phyloP scores from a whole-genome alignment of 2,329 filamentous ascomycete genomes.

The Fusarium sp. region DNA sequence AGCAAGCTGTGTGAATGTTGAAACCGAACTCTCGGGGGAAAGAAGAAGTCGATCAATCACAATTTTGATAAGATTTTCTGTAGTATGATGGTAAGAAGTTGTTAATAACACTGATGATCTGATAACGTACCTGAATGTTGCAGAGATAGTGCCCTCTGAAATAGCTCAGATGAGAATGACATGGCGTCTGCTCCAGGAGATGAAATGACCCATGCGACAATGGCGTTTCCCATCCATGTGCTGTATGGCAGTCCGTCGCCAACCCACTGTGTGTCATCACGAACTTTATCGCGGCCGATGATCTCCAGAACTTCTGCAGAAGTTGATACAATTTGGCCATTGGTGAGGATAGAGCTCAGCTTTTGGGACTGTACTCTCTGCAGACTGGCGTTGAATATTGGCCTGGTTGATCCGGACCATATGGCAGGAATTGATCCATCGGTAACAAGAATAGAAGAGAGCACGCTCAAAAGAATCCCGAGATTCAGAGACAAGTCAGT shows the following conservation, averaged over 20 bases:
- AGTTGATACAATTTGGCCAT: constrained; percentile 64
- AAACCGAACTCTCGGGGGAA: constrained; percentile 36
- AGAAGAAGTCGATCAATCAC: constrained; percentile 57
- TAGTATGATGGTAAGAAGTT: neutral
- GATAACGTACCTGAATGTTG: constrained; percentile 75
- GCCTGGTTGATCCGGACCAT: constrained; percentile 54
- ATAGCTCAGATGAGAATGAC: constrained; percentile 61
- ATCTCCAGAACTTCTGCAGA: constrained; percentile 68
- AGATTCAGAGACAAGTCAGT: constrained; percentile 61
- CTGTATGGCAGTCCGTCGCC: constrained; percentile 74
- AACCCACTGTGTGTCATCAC: constrained; percentile 66
- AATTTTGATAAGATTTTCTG: constrained; percentile 59
- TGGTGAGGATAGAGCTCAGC: constrained; percentile 61
- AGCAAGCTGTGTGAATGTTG: constrained; percentile 51
- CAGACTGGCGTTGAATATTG: constrained; percentile 42
- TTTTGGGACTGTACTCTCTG: constrained; percentile 53
- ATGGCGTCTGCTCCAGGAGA: constrained; percentile 53
- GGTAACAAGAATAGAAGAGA: constrained; percentile 58
- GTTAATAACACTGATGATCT: neutral
- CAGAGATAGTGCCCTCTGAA: constrained; percentile 74
- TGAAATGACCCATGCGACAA: constrained; percentile 61
- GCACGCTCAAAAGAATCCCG: constrained; percentile 59
- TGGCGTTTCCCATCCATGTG: constrained; percentile 77
- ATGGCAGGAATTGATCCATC: constrained; percentile 54
- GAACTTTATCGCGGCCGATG: constrained; percentile 54